Evolutionary conservation across 768 basidiomycete genomes (phyloP), one percentile per base, ranked within the genome.

Genomic region (Boletus barrowsii): DNA sequence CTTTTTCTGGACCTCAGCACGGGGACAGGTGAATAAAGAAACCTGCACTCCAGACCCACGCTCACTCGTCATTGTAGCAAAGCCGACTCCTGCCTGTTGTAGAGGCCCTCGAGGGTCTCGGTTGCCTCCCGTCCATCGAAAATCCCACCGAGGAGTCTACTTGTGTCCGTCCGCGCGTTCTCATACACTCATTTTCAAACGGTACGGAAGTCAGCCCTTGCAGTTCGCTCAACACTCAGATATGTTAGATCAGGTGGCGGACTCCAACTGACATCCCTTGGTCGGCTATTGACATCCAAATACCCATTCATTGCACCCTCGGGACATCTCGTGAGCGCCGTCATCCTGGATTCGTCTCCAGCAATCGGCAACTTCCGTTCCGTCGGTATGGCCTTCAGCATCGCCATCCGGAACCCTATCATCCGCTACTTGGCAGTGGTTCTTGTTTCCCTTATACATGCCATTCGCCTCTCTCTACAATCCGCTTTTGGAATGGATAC

Each of bases 121-220:
- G 59, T 10, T 68, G 66, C 40, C 40, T 70, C 35, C 52, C 61
- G 5, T 39, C 57, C 2, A 20, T 10, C 4, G 22, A 42, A 7
- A 32, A 22, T 11, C 3, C 53, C 10, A n/a, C 17, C 22, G 42
- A 48, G 2, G 45, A 15, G 5, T n/a, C 40, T 26, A n/a, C 41
- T 41, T 37, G 49, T 13, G 33, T 32, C 13, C 58, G 52, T 35
- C 58, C 66, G 42, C 65, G 65, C 15, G 22, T 68, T 17, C 64
- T 70, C 10, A 40, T 66, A 11, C 67, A 68, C 40, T 66, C 57
- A 1, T 70, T 70, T 52, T 70, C 68, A 35, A 68, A 70, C 33
- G 67, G 68, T 70, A 51, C 5, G 40, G 8, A 36, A 5, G 2
- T 26, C n/a, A 24, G 39, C 4, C 15, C 26, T 44, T 18, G 5